phyloP scores from a whole-genome alignment of 2,329 filamentous ascomycete genomes.

The Scedosporium dehoogii region DNA sequence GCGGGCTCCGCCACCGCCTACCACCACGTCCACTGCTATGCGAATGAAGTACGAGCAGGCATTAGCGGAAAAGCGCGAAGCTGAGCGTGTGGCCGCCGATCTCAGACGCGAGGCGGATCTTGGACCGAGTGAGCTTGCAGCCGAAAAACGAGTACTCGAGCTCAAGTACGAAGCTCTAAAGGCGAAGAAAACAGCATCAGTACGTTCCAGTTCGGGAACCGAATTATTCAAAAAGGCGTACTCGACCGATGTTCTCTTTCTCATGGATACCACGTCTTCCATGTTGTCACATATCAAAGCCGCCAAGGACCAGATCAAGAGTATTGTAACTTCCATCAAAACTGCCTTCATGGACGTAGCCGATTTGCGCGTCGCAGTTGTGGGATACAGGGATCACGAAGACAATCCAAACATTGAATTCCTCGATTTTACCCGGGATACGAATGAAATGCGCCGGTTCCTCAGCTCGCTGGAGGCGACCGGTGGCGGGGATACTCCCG shows the following conservation, averaged over 20 bases:
- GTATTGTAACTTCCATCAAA: constrained; percentile 22
- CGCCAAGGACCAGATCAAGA: constrained; percentile 23
- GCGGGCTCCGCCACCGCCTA: too few species aligned
- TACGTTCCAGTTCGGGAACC: not conserved
- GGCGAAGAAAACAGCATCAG: too few species aligned
- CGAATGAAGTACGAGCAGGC: too few species aligned
- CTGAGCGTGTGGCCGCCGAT: too few species aligned
- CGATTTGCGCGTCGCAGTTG: constrained; percentile 23
- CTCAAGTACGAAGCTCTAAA: too few species aligned
- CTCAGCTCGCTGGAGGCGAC: constrained; percentile 12
- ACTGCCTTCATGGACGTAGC: constrained; percentile 21
- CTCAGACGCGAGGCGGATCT: too few species aligned
- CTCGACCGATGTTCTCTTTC: constrained; percentile 25
- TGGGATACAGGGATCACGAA: constrained; percentile 25
- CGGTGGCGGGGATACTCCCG: constrained; percentile 21
- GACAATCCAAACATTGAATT: constrained; percentile 14
- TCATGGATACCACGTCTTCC: constrained; percentile 25
- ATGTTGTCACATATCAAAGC: constrained; percentile 22
- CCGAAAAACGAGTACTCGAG: too few species aligned
- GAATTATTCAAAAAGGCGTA: constrained; percentile 23
- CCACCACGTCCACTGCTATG: too few species aligned
- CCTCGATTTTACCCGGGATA: constrained; percentile 20
- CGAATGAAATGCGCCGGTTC: constrained; percentile 14
- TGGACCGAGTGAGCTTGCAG: too few species aligned
- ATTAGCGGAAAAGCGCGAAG: too few species aligned